Percentiles rank a stretch among this genome's conserved stretches.
Evolutionary conservation across 2,329 filamentous ascomycete genomes (phyloP).

Genomic region (Amauroascus niger): DNA sequence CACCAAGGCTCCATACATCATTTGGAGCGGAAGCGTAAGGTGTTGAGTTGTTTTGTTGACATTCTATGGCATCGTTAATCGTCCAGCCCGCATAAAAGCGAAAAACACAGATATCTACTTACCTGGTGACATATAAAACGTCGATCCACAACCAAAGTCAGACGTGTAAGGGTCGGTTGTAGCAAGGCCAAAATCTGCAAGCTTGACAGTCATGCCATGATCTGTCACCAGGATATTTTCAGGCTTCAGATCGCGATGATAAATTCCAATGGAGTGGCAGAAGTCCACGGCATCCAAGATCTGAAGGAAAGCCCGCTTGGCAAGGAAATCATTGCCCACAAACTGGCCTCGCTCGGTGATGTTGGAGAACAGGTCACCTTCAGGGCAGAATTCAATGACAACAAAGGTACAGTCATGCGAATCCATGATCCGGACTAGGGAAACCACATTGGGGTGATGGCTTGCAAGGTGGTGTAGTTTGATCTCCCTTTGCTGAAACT

Average conservation of each 20-base stretch:
- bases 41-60: conserved; percentile 65
- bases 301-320: conserved; percentile 82
- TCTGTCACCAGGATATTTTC: conserved; percentile 95
- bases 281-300: conserved; percentile 93
- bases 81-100: conserved; percentile 1
- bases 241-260: conserved; percentile 94
- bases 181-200: conserved; percentile 94
- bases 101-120: conserved; percentile 33
- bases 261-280: conserved; percentile 88
- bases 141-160: conserved; percentile 95
- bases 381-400: conserved; percentile 91
- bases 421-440: conserved; percentile 87
- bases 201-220: conserved; percentile 78
- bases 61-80: conserved; percentile 53
- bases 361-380: conserved; percentile 93
- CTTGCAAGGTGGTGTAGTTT: conserved; percentile 82
- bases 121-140: conserved; percentile 99
- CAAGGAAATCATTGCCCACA: conserved; percentile 80
- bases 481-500: conserved; percentile 90
- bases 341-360: conserved; percentile 94
- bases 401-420: conserved; percentile 88
- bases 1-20: conserved; percentile 96
- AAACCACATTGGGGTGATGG: conserved; percentile 84
- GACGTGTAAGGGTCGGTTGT: conserved; percentile 74
- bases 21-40: conserved; percentile 86